Evolutionary conservation across 352 stramenopile genomes (phyloP).

Genomic region (Globisporangium okanoganense): DNA sequence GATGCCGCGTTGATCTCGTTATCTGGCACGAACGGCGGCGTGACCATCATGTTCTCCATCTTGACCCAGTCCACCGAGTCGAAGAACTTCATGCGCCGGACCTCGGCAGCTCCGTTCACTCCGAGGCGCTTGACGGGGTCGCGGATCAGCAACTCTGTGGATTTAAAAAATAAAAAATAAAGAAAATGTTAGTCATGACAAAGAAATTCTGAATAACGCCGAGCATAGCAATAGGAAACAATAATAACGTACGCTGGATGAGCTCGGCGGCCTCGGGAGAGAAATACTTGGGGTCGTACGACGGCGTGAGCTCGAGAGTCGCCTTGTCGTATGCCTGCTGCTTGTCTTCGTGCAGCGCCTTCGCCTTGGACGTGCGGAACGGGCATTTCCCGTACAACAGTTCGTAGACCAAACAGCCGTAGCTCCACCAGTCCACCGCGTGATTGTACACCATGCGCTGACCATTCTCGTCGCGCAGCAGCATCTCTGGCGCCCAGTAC

Average conservation of each 20-base stretch:
- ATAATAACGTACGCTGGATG: constrained; percentile 65
- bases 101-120: constrained; percentile 62
- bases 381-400: constrained; percentile 96
- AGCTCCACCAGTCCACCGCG: constrained; percentile 97
- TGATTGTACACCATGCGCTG: constrained; percentile 94
- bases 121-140: constrained; percentile 71
- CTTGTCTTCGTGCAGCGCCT: constrained; percentile 91
- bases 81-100: constrained; percentile 83
- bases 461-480: constrained; percentile 85
- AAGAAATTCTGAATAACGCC: neutral
- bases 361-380: constrained; percentile 94
- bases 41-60: constrained; percentile 66
- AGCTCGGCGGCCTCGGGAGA: constrained; percentile 69
- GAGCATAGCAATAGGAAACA: constrained; percentile 7
- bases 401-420: constrained; percentile 96
- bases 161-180: neutral
- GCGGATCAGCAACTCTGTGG: constrained; percentile 61
- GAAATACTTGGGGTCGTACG: constrained; percentile 81
- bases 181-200: neutral
- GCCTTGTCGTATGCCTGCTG: constrained; percentile 84
- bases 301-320: constrained; percentile 70
- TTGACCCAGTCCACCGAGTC: constrained; percentile 64
- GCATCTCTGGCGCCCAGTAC: constrained; percentile 98
- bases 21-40: constrained; percentile 72
- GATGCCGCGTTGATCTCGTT: constrained; percentile 85